Evolutionary conservation across 192 early-diverging fungal species (phyloP).

Genomic region (Podochytrium sp.): DNA sequence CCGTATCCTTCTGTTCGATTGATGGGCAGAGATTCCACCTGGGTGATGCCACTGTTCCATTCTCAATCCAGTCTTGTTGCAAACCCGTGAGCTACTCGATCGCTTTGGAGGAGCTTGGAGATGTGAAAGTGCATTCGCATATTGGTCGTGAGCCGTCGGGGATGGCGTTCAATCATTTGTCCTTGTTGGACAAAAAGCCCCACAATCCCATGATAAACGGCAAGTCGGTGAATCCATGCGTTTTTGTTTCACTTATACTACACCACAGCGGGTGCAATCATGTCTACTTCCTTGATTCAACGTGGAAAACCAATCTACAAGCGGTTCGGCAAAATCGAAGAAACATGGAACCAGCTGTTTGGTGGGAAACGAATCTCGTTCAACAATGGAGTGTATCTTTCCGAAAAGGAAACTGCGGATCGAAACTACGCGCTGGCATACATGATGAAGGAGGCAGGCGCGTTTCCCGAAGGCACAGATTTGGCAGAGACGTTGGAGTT

Average conservation of each 20-base stretch:
- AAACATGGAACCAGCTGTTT: constrained; percentile 14
- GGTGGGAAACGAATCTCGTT: constrained; percentile 19
- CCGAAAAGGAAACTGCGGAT: constrained; percentile 35
- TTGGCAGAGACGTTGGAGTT: constrained; percentile 34
- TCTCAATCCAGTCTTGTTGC: constrained; percentile 30
- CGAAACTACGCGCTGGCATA: constrained; percentile 29
- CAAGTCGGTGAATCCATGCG: background rate
- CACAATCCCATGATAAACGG: constrained; percentile 39
- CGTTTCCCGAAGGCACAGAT: constrained; percentile 26
- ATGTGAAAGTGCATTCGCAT: constrained; percentile 24
- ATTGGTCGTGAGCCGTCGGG: constrained; percentile 34
- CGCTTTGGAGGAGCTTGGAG: constrained; percentile 21
- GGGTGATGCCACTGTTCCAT: constrained; percentile 30
- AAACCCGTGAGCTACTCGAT: constrained; percentile 29
- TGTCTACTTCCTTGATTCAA: constrained; percentile 34
- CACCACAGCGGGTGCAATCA: constrained; percentile 29
- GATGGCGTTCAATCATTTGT: constrained; percentile 27
- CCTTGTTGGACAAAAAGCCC: constrained; percentile 25
- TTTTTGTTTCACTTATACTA: background rate
- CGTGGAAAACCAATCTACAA: constrained; percentile 27
- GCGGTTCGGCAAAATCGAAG: constrained; percentile 24
- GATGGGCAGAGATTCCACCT: constrained; percentile 37
- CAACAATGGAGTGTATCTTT: constrained; percentile 28
- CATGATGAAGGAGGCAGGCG: constrained; percentile 33
- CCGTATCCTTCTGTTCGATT: constrained; percentile 32